These are phyloP conservation scores for Acmispon strigosus DNA, from an alignment of 306 rosid species.

Conservation along the genomic window DNA sequence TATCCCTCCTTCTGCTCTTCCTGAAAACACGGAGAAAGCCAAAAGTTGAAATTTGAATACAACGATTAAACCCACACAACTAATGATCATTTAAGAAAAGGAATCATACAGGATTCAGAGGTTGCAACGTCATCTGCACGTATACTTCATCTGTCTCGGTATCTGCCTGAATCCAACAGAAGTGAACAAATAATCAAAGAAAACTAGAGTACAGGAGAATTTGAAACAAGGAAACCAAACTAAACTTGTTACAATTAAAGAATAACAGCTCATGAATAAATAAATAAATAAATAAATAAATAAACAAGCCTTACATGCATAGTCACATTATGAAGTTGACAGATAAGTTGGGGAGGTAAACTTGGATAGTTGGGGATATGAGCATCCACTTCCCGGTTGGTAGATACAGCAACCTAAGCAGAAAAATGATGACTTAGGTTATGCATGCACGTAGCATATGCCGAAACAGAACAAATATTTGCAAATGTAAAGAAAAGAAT, in stretches of 20 bases:
- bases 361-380: conserved; percentile 44
- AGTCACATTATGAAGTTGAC: conserved; percentile 92
- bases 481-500: background rate
- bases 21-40: conserved; percentile 18
- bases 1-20: conserved; percentile 48
- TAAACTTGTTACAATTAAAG: background rate
- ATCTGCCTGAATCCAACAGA: conserved; percentile 67
- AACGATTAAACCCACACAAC: background rate
- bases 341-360: conserved; percentile 65
- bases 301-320: conserved; percentile 75
- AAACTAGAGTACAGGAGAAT: background rate
- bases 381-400: conserved; percentile 45
- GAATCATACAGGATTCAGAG: conserved; percentile 66
- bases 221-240: conserved; percentile 9
- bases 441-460: background rate
- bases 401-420: conserved; percentile 40
- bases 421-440: conserved; percentile 9
- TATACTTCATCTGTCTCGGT: conserved; percentile 85
- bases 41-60: conserved; percentile 12
- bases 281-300: conserved; percentile 9
- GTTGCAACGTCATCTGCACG: conserved; percentile 95
- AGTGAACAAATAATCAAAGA: conserved; percentile 12
- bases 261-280: background rate
- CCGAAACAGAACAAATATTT: background rate
- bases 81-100: conserved; percentile 10